Evolutionary conservation across 495 filamentous ascomycete species (phyloP).

Genomic region (Aspergillus cavernicola): DNA sequence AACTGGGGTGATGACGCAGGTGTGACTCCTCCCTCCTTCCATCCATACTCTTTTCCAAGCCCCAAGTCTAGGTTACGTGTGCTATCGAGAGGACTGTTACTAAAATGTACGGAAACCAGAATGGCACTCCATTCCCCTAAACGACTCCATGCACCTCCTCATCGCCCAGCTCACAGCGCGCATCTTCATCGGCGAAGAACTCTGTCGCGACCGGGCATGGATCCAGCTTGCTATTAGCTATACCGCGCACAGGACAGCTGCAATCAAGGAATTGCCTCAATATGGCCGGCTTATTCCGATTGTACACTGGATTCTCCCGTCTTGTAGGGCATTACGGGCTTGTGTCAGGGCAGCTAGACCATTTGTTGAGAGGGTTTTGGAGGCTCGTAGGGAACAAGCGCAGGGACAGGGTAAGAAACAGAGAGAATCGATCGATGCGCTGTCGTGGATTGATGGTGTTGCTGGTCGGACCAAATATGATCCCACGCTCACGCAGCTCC

Average conservation of each 20-base stretch:
- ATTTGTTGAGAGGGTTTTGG: constrained; percentile 11
- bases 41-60: background rate
- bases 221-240: constrained; percentile 37
- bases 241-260: constrained; percentile 33
- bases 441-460: constrained; percentile 2
- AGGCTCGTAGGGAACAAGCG: background rate
- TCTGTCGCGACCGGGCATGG: constrained; percentile 42
- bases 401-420: background rate
- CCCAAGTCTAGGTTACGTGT: background rate
- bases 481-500: constrained; percentile 1
- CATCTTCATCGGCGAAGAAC: constrained; percentile 41
- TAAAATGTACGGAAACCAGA: constrained; percentile 2
- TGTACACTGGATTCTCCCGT: constrained; percentile 13
- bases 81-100: too few species aligned
- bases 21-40: background rate
- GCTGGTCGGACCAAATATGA: constrained; percentile 3
- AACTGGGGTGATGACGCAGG: background rate
- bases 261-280: constrained; percentile 27
- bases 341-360: constrained; percentile 5
- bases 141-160: constrained; percentile 37
- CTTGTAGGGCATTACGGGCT: background rate
- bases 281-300: constrained; percentile 33
- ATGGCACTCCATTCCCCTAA: constrained; percentile 17
- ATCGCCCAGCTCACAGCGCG: constrained; percentile 44
- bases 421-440: background rate